Base-by-base conservation (phyloP, 305 asterid species). In the Fraxinus xanthoxyloides region DNA sequence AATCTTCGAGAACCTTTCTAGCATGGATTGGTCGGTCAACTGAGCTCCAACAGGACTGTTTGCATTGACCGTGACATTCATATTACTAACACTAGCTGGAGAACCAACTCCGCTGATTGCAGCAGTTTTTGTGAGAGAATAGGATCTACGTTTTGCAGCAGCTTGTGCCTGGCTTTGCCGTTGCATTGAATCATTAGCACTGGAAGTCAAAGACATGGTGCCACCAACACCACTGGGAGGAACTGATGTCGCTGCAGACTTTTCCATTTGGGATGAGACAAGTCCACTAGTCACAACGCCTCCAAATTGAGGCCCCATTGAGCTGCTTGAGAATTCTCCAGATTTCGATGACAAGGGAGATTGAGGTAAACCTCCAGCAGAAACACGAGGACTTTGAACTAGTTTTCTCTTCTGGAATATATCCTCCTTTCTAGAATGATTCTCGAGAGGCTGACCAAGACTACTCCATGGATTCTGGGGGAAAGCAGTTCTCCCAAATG, bases 271-370 rank as follows among this genome's bases (percentile, higher is more conserved):
- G 82, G 95, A 87, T 61, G 90, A 85, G 40, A 92, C 84, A 81
- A 87, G 87, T 76, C 97, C 94, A 86, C 95, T 91, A 72, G 89
- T 89, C 83, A 90, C 95, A 83, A 86, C 96, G 31, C 90, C 89
- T 79, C 97, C 98, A 81, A 89, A 92, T 77, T 94, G 99, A 76
- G 88, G 93, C 72, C 98, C 98, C 43, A 92, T 86, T 24, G 99
- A 95, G 84, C 98, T 97, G 82, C 97, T 93, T 24, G 99, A 95
- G 87, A 95, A 90, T 89, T 95, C 99, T 72, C 98, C 98, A 40
- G 99, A 94, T 86, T 90, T 95, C 24, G 99, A 95, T 3, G 98
- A 94, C 87, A 95, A 86, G n/a, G 99, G 99, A 88, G 99, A 94
- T 81, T 94, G 99, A 79, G 99, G 98, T 63, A 97, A 90, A 48